Evolutionary conservation across 2,329 filamentous ascomycete species (phyloP), one percentile per base, ranked within the genome.

Genomic region (Raffaelea arxii): DNA sequence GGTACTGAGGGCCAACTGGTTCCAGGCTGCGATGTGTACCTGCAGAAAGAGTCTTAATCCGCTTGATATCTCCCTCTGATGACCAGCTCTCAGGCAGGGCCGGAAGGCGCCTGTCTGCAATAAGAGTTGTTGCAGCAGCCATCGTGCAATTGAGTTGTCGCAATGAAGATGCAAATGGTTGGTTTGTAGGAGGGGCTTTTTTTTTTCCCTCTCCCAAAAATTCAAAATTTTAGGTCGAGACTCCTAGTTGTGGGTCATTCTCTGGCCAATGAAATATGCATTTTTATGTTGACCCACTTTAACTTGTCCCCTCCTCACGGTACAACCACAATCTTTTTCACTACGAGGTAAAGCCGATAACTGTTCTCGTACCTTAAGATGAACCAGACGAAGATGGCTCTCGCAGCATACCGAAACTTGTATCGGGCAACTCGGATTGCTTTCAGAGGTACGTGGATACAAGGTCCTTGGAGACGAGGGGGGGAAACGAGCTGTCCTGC

Each of bases 1-100:
- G 82, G 75, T 96, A 98, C 74, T 96, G 88, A 67, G 92, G 91
- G 57, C 92, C 92, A 56, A 97, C 87, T 46, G 92, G 90, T 74
- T 97, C 92, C 59, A 98, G 82, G 63, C 85, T 91, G 62, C 92
- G 84, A 71, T 90, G 82, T 43, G 81, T 84, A 35, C 88, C 80
- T 53, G 77, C 69, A 9, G 86, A 90, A 53, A 97, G 75, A 57
- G 80, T 74, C 59, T 84, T 85, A 55, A 94, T 65, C 48, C 84
- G 68, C 71, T 92, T 92, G 78, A 97, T 95, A 67, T 94, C 87
- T 67, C 94, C 94, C 51, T 94, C 89, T 52, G 79, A 84, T 40
- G 77, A 73, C 90, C 91, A 97, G 57, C 80, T 87, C 59, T 77
- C 75, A 41, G 90, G 80, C 46, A 97, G 78, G 59, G 78, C 65